phyloP scores from a whole-genome alignment of 768 basidiomycete species.

The Amanita pallidorosea region DNA sequence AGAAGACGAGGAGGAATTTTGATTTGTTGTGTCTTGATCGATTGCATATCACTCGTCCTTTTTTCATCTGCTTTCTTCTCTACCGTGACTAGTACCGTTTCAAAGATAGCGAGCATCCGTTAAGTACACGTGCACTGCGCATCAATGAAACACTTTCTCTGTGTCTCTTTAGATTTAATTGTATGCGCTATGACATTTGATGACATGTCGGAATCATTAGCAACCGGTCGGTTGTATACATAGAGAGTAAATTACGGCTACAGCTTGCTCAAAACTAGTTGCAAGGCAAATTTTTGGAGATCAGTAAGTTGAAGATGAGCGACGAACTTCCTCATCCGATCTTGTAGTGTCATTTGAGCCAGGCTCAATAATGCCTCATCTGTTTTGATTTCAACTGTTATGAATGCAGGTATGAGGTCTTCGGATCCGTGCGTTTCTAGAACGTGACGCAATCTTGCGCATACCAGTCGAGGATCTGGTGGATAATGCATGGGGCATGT shows the following conservation, averaged over 20 bases:
- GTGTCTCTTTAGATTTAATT: constrained; percentile 7
- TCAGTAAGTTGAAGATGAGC: constrained; percentile 2
- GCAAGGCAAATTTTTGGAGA: constrained; percentile 1
- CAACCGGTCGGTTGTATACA: not conserved
- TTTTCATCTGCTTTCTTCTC: constrained; percentile 9
- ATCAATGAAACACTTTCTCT: constrained; percentile 11
- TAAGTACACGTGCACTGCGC: constrained; percentile 13
- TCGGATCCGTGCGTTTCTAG: constrained; percentile 12
- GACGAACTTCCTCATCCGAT: not conserved
- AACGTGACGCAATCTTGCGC: constrained; percentile 9
- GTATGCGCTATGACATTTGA: too few relatives aligned
- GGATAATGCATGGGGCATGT: constrained; percentile 13
- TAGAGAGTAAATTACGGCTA: not conserved
- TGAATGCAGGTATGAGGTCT: constrained; percentile 18
- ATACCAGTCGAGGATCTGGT: constrained; percentile 5
- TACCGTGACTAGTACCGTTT: constrained; percentile 14
- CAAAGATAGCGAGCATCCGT: constrained; percentile 16
- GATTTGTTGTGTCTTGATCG: constrained; percentile 22
- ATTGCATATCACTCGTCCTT: constrained; percentile 5
- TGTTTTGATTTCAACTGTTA: constrained; percentile 13
- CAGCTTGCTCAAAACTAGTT: not conserved
- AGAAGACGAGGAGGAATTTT: constrained; percentile 76
- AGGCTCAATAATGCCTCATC: constrained; percentile 12
- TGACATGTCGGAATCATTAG: not conserved
- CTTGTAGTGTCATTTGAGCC: not conserved